Base-by-base conservation (phyloP, 805 yeast species). In the Komagataella ulmi region DNA sequence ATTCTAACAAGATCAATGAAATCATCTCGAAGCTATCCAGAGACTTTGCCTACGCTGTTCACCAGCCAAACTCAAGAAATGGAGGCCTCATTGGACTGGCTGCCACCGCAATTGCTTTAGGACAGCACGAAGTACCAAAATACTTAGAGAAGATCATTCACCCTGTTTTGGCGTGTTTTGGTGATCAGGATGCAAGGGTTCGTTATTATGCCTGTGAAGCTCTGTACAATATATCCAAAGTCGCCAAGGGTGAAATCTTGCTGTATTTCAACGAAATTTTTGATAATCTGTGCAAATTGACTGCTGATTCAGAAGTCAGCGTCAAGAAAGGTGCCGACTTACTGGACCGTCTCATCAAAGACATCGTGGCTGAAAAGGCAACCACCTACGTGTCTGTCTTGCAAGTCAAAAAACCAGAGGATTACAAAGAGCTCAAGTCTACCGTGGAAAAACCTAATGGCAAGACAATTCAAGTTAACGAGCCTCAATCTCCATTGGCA, bases 31-130 rank as follows among this genome's bases (percentile, higher is more conserved):
- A 89, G 61, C 70, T 93, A 52, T 76, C 88, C 49, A 72, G 82
- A 45, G 89, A 85, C 57, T 85, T 79, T 61, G 88, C 91, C 0
- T 84, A 88, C 70, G 79, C 97, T 45, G 77, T 85, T 52, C 86
- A 90, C 71, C 82, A 87, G 67, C 81, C 97, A 50, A 75, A 85
- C 74, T 88, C 96, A 5, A 77, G 96, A 58, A 90, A 89, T 72
- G 99, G 99, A 17, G 97, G 98, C 0, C 74, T 91, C 46, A 91
- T 95, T 57, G 98, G 98, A 0, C 70, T 93, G 17, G 99, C 98
- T 4, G 96, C 97, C 10, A 93, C 89, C 3, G 89, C 97, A 0
- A 90, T 93, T 52, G 98, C 98, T 0, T 68, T 93, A 30, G 97
- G 98, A 1, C 75, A 77, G 45, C 80, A 79, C 57, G 91, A 90